A percentile compares a stretch with the other conserved stretches of the same genome.
Evolutionary conservation across 2,329 filamentous ascomycete genomes (phyloP).

Genomic region (Fusarium miscanthi): DNA sequence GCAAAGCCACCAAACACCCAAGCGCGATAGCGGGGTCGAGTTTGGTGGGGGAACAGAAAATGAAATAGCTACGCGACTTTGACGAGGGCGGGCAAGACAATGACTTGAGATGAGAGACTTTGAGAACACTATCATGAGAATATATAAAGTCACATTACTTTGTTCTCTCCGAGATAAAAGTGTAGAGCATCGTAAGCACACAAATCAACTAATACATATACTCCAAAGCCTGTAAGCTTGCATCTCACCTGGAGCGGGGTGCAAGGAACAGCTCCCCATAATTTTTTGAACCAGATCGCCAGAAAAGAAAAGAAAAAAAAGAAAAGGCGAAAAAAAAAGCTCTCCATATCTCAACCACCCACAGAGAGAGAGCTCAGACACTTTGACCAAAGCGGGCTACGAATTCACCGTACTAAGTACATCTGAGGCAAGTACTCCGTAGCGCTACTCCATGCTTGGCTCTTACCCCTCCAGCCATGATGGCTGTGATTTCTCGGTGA

Average conservation of each 20-base stretch:
- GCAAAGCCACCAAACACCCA: conserved; percentile 27
- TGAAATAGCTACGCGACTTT: conserved; percentile 29
- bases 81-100: conserved; percentile 23
- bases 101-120: conserved; percentile 5
- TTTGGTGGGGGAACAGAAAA: conserved; percentile 32
- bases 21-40: conserved; percentile 35
- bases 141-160: neutral
- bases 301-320: conserved; percentile 23
- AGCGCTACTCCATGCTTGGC: conserved; percentile 34
- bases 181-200: neutral
- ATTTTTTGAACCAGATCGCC: conserved; percentile 38
- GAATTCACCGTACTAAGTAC: conserved; percentile 34
- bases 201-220: too few species aligned
- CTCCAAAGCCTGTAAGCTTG: neutral
- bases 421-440: conserved; percentile 38
- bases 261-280: conserved; percentile 40
- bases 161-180: rapidly evolving
- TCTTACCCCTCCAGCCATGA: conserved; percentile 26
- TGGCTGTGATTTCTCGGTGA: conserved; percentile 35
- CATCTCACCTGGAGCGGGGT: conserved; percentile 36
- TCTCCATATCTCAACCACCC: conserved; percentile 23
- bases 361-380: conserved; percentile 12
- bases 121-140: neutral
- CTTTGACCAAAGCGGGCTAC: conserved; percentile 20
- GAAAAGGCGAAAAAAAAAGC: neutral